Percentiles rank a stretch among this genome's conserved stretches.
phyloP scores from a whole-genome alignment of 2,329 filamentous ascomycete genomes.

The Fusarium proliferatum region DNA sequence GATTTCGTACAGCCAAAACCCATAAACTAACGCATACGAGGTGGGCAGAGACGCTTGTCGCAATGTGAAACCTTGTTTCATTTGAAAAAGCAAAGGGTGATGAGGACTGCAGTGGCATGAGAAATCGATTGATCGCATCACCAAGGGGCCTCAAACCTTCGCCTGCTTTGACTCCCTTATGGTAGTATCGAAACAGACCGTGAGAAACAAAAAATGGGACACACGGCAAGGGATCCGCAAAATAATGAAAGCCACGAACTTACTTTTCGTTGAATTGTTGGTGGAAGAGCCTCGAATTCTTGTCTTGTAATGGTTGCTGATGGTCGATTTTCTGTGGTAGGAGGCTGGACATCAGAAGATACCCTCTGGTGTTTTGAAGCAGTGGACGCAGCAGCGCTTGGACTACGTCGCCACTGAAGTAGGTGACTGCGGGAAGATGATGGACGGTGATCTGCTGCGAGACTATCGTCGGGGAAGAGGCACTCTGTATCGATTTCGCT shows the following conservation, averaged over 20 bases:
- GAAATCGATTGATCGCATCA: constrained; percentile 12
- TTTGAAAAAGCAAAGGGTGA: neutral
- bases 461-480: constrained; percentile 31
- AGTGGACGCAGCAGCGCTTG: constrained; percentile 27
- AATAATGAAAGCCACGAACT: constrained; percentile 47
- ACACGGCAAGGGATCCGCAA: neutral
- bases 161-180: constrained; percentile 4
- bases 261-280: constrained; percentile 68
- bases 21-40: constrained; percentile 14
- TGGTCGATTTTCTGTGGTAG: constrained; percentile 37
- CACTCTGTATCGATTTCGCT: constrained; percentile 39
- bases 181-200: constrained; percentile 10
- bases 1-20: constrained; percentile 26
- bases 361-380: constrained; percentile 38
- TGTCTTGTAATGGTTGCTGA: constrained; percentile 50
- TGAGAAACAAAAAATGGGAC: constrained; percentile 16
- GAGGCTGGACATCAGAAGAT: constrained; percentile 39
- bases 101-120: constrained; percentile 9
- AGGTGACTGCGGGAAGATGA: constrained; percentile 46
- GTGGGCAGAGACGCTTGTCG: constrained; percentile 27
- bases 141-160: constrained; percentile 7
- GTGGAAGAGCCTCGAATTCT: constrained; percentile 64
- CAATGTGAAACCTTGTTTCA: constrained; percentile 8
- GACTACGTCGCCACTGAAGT: constrained; percentile 36
- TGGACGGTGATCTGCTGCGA: constrained; percentile 38